Base-by-base conservation (phyloP, 495 filamentous ascomycete species). In the Aspergillus steynii region DNA sequence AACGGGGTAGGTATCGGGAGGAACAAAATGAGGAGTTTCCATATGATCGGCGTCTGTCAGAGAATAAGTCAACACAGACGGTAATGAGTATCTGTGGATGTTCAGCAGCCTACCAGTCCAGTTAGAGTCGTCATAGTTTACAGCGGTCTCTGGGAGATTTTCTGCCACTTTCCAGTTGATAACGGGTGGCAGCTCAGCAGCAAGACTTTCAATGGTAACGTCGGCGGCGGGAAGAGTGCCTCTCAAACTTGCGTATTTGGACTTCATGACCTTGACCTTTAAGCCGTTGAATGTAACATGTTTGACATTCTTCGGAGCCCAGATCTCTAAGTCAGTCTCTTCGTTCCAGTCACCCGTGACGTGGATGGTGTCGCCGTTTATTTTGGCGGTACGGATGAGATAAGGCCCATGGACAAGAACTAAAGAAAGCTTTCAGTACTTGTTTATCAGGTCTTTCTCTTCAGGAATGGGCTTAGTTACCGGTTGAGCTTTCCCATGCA, bases 321-420 rank as follows among this genome's bases (percentile, higher is more conserved):
- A 31, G 29, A 31, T 31, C 73, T 90, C 86, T 14, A 91, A 71
- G 3, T 74, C 68, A 0, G 85, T 85, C 2, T 85, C 86, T 5
- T 79, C 73, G 57, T 89, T 89, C 65, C 89, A 77, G 64, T 92
- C 89, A 47, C 86, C 89, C 42, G 78, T 80, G 37, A 92, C 71
- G 37, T 80, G 71, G 12, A 90, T 68, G 1, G 75, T 80, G 10
- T 69, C 58, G n/a, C 78, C 73, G 4, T 70, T 32, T 15, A 90
- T 69, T 3, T 70, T 70, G 2, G 83, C 86, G 3, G 77, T 80
- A 8, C 89, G 84, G 47, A 91, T 76, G 29, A 92, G 82, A 63
- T 91, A 90, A 74, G 73, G 67, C 77, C 80, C 56, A 74, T 79
- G 42, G 75, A 80, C 87, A 77, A 91, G 83, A 53, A 88, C 83